Evolutionary conservation across 345 rosid species (phyloP), one percentile per base, ranked within the genome.

Genomic region (Euphorbia peplus): DNA sequence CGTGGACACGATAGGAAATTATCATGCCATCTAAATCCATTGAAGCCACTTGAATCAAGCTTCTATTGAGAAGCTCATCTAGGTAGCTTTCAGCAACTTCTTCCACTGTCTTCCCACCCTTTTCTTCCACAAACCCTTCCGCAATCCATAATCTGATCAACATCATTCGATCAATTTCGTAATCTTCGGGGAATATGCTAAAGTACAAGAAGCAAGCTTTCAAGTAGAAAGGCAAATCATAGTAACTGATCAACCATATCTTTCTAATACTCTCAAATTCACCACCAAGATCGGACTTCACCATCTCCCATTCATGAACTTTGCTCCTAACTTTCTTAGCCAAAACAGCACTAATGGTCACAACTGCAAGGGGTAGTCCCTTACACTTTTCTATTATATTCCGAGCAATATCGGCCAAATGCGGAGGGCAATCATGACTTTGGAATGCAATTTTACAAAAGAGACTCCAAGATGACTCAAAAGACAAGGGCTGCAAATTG

Each of bases 341-440:
- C 57, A 64, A 64, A n/a, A 47, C 41, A 15, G 24, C 68, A 64
- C 68, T 47, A 16, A 64, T 48, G 11, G 68, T 37, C 25, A 50
- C 68, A 47, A 64, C 22, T 15, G 68, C 68, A 48, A 64, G 68
- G 9, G 68, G 68, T n/a, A 64, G 57, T n/a, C 68, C 57, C 57
- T 28, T 13, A 9, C 68, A 64, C 24, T 29, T 47, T 64, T n/a
- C 21, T 29, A 64, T 11, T 19, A 64, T 47, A n/a, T 50, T 8
- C 9, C 25, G 25, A 64, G 52, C 50, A 26, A 64, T 64, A 47
- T 14, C 24, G 15, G 9, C 29, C 57, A 64, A 50, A 64, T 47
- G 68, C 6, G 32, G 26, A 47, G 57, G 68, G 21, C 68, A 64
- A 16, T 7, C 15, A 15, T 29, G 18, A 32, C 53, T 56, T 19